Percentiles rank a stretch among this genome's conserved stretches.
phyloP scores from a whole-genome alignment of 306 rosid genomes.

The Vigna angularis region DNA sequence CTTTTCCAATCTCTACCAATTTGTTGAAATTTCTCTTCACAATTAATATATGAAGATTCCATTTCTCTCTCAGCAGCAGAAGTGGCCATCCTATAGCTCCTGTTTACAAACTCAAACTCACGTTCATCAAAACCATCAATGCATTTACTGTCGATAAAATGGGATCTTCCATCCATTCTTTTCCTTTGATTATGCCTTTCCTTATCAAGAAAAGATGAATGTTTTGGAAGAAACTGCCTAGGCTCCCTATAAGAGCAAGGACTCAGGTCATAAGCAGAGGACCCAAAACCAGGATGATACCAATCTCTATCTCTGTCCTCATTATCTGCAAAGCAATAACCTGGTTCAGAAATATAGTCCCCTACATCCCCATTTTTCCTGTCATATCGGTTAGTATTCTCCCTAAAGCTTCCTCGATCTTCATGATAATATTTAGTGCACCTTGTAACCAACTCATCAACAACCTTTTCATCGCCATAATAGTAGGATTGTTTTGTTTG shows the following conservation, averaged over 20 bases:
- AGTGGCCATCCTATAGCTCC: slow-evolving; percentile 42
- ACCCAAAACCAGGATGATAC: slow-evolving; percentile 42
- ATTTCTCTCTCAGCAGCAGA: slow-evolving; percentile 45
- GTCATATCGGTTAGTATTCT: slow-evolving; percentile 40
- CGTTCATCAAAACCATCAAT: slow-evolving; percentile 46
- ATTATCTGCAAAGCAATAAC: slow-evolving; percentile 35
- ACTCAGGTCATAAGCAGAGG: slow-evolving; percentile 44
- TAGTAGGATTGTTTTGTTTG: slow-evolving; percentile 50
- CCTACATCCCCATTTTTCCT: slow-evolving; percentile 45
- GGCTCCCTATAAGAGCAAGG: slow-evolving; percentile 51
- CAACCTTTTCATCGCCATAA: slow-evolving; percentile 49
- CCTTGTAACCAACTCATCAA: slow-evolving; percentile 30
- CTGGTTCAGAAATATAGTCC: slow-evolving; percentile 43
- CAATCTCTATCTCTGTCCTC: slow-evolving; percentile 48
- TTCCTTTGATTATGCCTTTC: slow-evolving; percentile 46
- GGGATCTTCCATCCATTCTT: slow-evolving; percentile 45
- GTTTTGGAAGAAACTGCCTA: slow-evolving; percentile 50
- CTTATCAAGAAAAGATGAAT: slow-evolving; percentile 41
- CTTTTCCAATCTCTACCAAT: slow-evolving; percentile 44
- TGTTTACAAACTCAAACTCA: slow-evolving; percentile 46
- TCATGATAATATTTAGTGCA: slow-evolving; percentile 42
- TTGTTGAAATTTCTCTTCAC: slow-evolving; percentile 45
- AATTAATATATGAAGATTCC: slow-evolving; percentile 40
- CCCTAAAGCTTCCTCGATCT: slow-evolving; percentile 43
- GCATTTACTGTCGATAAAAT: slow-evolving; percentile 44